Base-by-base conservation (phyloP, 2,329 filamentous ascomycete genomes). In the Xylariaceae sp. region DNA sequence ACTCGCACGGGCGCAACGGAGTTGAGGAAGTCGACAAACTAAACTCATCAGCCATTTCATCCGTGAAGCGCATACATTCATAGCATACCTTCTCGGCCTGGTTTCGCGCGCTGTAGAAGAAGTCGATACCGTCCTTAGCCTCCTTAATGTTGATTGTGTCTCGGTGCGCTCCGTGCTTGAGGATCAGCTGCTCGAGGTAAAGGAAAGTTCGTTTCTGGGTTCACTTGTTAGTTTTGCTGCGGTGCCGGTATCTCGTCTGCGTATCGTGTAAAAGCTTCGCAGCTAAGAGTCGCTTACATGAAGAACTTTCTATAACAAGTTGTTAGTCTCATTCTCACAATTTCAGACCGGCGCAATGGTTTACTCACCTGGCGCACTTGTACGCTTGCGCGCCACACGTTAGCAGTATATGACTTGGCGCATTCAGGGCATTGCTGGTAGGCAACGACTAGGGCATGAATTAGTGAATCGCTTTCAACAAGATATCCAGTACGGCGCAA, bases 131-230 rank as follows among this genome's bases (percentile, higher is more conserved):
- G 68, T 97, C 92, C 75, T 92, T 92, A 34, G 90, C 89, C 76
- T 99, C 94, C 73, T 95, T 97, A 77, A 99, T 99, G 74, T 97
- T 99, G 76, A 97, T 92, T 0, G 93, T 94, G 67, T 99, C 92
- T 65, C 86, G 84, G 74, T 96, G 92, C 3, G 93, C 94, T 58
- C 85, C 84, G 73, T 97, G 92, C 80, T 97, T 97, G 68, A 99
- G 80, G 68, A 99, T 96, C 58, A 97, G 82, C 79, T 99, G 93
- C 75, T 97, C 94, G 41, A 97, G 85, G 72, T 80, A 82, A 51
- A 84, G 68, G 67, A 84, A 84, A 1, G 82, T 84, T 68, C 94
- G 82, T 84, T 97, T 99, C 63, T 64, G 13, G 10, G 10, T 44
- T 2, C 9, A 13, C n/a, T 18, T 9, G 44, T 63, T 4, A 63